Conservation (phyloP, 2,329 filamentous ascomycete species). For the Penicillium sp. region DNA sequence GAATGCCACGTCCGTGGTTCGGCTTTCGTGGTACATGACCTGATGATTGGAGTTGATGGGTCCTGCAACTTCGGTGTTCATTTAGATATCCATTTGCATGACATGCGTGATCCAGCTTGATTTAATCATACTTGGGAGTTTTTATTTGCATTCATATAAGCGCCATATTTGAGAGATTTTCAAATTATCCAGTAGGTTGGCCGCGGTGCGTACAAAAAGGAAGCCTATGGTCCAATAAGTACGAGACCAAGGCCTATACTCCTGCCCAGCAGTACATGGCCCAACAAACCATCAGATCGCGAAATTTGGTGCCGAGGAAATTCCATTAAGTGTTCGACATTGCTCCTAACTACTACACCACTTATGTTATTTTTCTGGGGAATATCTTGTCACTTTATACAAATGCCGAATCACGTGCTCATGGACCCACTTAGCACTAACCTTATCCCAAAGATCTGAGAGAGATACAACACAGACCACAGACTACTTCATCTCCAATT, state of each 20-base stretch:
- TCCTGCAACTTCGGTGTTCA: constrained; percentile 6
- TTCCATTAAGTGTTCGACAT: too few species aligned
- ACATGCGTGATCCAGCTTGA: background rate
- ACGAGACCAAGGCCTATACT: background rate
- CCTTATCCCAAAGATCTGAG: background rate
- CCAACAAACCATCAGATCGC: too few species aligned
- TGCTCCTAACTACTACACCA: too few species aligned
- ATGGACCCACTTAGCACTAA: background rate
- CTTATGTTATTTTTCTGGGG: background rate
- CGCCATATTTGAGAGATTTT: background rate
- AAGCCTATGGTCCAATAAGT: background rate
- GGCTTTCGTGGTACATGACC: constrained; percentile 2
- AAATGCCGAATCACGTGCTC: background rate
- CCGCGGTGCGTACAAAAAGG: background rate
- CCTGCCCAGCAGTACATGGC: too few species aligned
- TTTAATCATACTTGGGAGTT: background rate
- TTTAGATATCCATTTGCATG: constrained; percentile 14
- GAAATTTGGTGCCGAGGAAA: too few species aligned
- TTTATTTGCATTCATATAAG: background rate
- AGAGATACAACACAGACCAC: background rate
- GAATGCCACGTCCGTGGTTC: too few species aligned
- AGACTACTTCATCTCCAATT: too few species aligned
- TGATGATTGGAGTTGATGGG: constrained; percentile 13
- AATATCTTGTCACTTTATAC: background rate
- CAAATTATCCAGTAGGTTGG: background rate